Evolutionary conservation across 2,329 filamentous ascomycete genomes (phyloP), one percentile per base, ranked within the genome.

Genomic region (Calycina herbarum): DNA sequence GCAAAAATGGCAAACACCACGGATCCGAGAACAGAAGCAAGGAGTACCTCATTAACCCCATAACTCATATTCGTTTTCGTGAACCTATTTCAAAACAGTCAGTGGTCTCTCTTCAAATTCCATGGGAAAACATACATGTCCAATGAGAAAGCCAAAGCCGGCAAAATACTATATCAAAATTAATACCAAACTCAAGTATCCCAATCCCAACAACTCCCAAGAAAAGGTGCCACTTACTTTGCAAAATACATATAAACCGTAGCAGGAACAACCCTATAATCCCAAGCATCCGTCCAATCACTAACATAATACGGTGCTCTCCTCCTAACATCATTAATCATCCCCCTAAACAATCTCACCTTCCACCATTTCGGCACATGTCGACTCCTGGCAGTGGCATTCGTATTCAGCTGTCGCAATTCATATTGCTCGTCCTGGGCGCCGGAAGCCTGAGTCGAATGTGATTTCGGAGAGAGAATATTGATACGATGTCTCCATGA

Each of bases 171-270:
- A 20, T 4, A 27, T 74, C 62, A 63, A 45, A 59, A 57, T 63
- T 31, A 63, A 57, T 35, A 69, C 35, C 40, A 57, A 11, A 54
- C 38, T 4, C 20, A 24, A 20, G 20, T 20, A 29, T 48, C 31
- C 31, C 20, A 27, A 42, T 20, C 29, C 59, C 62, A 20, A 64
- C 29, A 13, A 40, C 20, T n/a, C n/a, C n/a, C 57, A 69, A n/a
- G 72, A 67, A 20, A n/a, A 29, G 27, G 45, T 20, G 2, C 45
- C 7, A 68, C 83, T 74, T 83, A 94, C 92, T 96, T 96, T 69
- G 93, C 92, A 83, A 96, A 96, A 80, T 95, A 96, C 91, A 96
- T 96, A 79, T 96, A 96, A 35, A 96, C 81, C 10, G 93, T 96
- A 17, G 92, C 92, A 1, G 93, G 93, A 48, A 96, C 85, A 54